Evolutionary conservation across 192 early-diverging fungal species (phyloP), one percentile per base, ranked within the genome.

Genomic region (Linnemannia hyalina): DNA sequence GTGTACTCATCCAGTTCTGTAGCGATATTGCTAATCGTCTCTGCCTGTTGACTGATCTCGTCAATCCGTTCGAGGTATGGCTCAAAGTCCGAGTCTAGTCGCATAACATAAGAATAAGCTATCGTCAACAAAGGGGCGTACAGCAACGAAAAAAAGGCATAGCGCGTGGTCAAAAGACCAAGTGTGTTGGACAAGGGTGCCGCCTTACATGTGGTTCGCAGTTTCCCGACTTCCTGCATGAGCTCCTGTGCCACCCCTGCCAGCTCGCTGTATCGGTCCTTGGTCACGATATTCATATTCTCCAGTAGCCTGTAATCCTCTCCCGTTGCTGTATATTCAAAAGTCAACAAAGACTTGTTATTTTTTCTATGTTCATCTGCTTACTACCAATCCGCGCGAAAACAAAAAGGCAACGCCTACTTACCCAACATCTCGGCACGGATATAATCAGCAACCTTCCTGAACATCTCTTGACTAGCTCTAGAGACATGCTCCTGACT

Each of bases 271-370:
- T 89, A 89, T 73, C 89, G 60, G 7, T 87, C 89, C 76, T 80
- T 70, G 9, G 89, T 88, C 22, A 87, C 42, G 18, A 65, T 82
- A 68, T 89, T 89, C 89, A 89, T 89, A 26, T 74, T 87, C 71
- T 89, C 89, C 78, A 89, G 72, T 18, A 89, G 68, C 57, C 74
- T 89, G 71, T 87, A 89, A 41, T 89, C 89, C 68, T 89, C 89
- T 20, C 85, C 83, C 22, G 82, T 89, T 13, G 82, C 89, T 87
- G 77, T 26, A 23, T n/a, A 23, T 65, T 22, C 55, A 54, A 46
- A 10, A 9, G n/a, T 40, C 35, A 18, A 38, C 0, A 38, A 60
- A 7, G 4, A 23, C n/a, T 60, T 26, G 26, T n/a, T 55, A 55
- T 55, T 13, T 46, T 46, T 13, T 15, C 11, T 46, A 11, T 15